These are phyloP conservation scores for Skeletonema menzelii DNA, from an alignment of 108 stramenopile genomes.

Conservation along the genomic window DNA sequence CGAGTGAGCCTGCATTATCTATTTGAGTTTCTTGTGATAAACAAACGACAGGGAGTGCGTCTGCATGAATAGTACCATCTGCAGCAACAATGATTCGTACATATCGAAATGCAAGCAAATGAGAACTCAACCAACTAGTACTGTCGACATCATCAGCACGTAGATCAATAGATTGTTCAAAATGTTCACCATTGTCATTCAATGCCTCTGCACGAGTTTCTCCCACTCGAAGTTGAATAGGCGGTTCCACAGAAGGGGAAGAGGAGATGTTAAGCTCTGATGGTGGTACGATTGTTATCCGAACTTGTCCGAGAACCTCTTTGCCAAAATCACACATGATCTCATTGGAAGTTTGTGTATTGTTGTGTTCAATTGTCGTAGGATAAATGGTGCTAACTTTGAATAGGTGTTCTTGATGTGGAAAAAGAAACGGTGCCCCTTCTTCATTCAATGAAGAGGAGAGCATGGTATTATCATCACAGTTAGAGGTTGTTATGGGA, in stretches of 20 bases:
- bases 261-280: neutral
- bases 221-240: constrained; percentile 32
- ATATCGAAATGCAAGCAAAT: constrained; percentile 40
- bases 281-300: constrained; percentile 3
- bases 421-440: constrained; percentile 8
- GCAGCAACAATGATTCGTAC: constrained; percentile 24
- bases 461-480: neutral
- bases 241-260: neutral
- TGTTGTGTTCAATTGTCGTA: neutral
- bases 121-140: constrained; percentile 8
- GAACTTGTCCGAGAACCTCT: constrained; percentile 30
- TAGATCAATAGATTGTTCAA: constrained; percentile 39
- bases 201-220: constrained; percentile 42
- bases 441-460: neutral
- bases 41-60: constrained; percentile 8
- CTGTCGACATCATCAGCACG: neutral
- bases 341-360: neutral
- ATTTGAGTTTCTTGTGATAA: constrained; percentile 3
- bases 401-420: constrained; percentile 19
- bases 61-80: neutral
- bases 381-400: constrained; percentile 11
- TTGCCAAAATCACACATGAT: constrained; percentile 31
- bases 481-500: neutral
- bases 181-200: constrained; percentile 32
- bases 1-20: neutral